A percentile compares a stretch with the other conserved stretches of the same genome.
Conservation (phyloP, 805 yeast genomes). For the Candida cerambycidarum region DNA sequence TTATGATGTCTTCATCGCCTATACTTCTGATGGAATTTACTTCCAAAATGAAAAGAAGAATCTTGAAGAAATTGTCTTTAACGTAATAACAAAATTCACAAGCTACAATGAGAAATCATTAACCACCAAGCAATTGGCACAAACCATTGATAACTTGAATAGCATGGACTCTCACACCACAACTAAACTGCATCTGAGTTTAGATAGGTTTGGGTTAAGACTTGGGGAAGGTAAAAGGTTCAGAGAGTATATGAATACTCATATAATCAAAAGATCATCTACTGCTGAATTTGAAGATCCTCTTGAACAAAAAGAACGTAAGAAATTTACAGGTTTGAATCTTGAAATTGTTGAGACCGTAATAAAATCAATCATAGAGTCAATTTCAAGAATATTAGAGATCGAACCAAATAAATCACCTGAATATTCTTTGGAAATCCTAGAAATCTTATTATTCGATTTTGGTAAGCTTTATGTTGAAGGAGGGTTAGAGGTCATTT, state of each 20-base stretch:
- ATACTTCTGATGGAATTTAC: conserved; percentile 64
- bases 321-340: conserved; percentile 26
- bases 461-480: conserved; percentile 76
- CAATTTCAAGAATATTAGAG: conserved; percentile 75
- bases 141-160: conserved; percentile 33
- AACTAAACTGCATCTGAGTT: conserved; percentile 9
- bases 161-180: conserved; percentile 21
- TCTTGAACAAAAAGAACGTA: conserved; percentile 21
- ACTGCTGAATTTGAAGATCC: conserved; percentile 16
- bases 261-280: conserved; percentile 28
- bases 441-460: conserved; percentile 65
- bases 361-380: conserved; percentile 70
- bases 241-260: conserved; percentile 53
- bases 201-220: conserved; percentile 30
- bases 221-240: conserved; percentile 46
- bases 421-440: conserved; percentile 61
- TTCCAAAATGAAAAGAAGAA: conserved; percentile 70
- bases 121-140: conserved; percentile 34
- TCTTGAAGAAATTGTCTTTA: conserved; percentile 53
- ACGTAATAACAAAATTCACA: conserved; percentile 46
- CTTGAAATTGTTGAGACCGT: conserved; percentile 58
- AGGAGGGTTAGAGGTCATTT: conserved; percentile 70
- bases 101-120: conserved; percentile 33
- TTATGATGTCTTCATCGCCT: conserved; percentile 72
- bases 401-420: conserved; percentile 62